Evolutionary conservation across 768 basidiomycete species (phyloP).

Genomic region (Podaxis sp.): DNA sequence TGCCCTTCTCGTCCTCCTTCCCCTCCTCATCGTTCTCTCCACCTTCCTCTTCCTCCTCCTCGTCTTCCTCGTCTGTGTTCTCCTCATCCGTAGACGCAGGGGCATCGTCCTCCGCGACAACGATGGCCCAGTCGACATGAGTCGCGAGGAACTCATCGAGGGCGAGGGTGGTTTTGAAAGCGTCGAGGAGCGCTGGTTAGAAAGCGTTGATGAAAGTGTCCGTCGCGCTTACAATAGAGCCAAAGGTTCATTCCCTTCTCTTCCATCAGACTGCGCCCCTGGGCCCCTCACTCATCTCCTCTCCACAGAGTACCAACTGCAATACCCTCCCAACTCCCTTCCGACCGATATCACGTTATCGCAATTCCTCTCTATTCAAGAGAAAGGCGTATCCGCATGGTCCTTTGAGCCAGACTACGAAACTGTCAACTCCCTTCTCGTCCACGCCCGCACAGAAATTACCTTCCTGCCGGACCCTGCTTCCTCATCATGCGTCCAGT

Average conservation of each 20-base stretch:
- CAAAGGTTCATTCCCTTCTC: conserved; percentile 58
- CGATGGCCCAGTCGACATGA: conserved; percentile 93
- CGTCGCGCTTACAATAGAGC: conserved; percentile 75
- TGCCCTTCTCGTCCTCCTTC: conserved; percentile 82
- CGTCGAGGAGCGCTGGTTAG: conserved; percentile 91
- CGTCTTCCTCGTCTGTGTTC: conserved; percentile 84
- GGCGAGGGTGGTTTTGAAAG: conserved; percentile 93
- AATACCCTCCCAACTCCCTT: conserved; percentile 93
- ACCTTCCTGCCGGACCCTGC: conserved; percentile 97
- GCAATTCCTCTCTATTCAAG: conserved; percentile 98
- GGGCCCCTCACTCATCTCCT: conserved; percentile 9
- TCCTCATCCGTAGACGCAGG: conserved; percentile 74
- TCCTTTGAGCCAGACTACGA: conserved; percentile 99
- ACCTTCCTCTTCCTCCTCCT: conserved; percentile 91
- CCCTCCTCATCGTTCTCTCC: conserved; percentile 89
- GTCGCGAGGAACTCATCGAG: conserved; percentile 83
- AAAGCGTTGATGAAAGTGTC: conserved; percentile 63
- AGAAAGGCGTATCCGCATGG: conserved; percentile 99
- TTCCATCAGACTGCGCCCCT: conserved; percentile 7
- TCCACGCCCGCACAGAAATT: conserved; percentile 94
- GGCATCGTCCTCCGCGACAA: conserved; percentile 78
- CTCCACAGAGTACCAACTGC: conserved; percentile 66
- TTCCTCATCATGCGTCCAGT: conserved; percentile 92
- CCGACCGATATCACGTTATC: conserved; percentile 98
- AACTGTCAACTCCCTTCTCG: conserved; percentile 85